Evolutionary conservation across 2,329 filamentous ascomycete genomes (phyloP).

Genomic region (Cercospora janseana): DNA sequence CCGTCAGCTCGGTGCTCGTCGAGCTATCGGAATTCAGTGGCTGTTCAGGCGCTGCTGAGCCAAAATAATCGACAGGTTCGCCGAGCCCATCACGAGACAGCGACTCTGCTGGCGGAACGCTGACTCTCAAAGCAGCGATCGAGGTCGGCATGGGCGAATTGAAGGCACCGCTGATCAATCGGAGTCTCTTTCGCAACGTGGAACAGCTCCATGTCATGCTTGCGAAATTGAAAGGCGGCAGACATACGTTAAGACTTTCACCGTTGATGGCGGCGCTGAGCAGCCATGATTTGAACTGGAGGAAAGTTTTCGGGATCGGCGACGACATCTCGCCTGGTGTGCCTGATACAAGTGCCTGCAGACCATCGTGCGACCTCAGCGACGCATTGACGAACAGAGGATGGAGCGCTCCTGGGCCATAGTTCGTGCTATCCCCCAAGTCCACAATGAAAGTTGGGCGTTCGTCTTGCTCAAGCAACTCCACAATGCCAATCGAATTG

Average conservation of each 20-base stretch:
- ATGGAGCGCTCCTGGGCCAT: slow-evolving; percentile 54
- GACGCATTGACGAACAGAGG: slow-evolving; percentile 68
- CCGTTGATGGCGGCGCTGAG: slow-evolving; percentile 55
- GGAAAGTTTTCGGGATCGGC: slow-evolving; percentile 50
- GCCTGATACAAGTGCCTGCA: slow-evolving; percentile 58
- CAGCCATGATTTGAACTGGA: slow-evolving; percentile 68
- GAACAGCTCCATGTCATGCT: slow-evolving; percentile 68
- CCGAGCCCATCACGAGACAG: slow-evolving; percentile 5
- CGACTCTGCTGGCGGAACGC: slow-evolving; percentile 20
- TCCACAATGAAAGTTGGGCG: slow-evolving; percentile 76
- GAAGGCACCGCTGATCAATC: slow-evolving; percentile 61
- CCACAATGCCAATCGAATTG: slow-evolving; percentile 64
- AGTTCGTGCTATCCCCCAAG: slow-evolving; percentile 58
- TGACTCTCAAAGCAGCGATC: slow-evolving; percentile 31
- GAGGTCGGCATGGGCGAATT: slow-evolving; percentile 23
- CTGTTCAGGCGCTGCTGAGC: slow-evolving; percentile 13
- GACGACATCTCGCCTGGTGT: slow-evolving; percentile 43
- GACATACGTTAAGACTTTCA: slow-evolving; percentile 53
- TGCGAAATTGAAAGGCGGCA: slow-evolving; percentile 60
- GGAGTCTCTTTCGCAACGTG: slow-evolving; percentile 65
- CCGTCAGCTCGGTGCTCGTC: slow-evolving; percentile 13
- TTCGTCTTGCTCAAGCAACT: slow-evolving; percentile 73
- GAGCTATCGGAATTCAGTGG: slow-evolving; percentile 14
- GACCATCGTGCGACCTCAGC: slow-evolving; percentile 56
- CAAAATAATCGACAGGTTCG: slow-evolving; percentile 36